These are phyloP conservation scores for Myxozyma melibiosi DNA, from an alignment of 805 yeast species.

Conservation along the genomic window DNA sequence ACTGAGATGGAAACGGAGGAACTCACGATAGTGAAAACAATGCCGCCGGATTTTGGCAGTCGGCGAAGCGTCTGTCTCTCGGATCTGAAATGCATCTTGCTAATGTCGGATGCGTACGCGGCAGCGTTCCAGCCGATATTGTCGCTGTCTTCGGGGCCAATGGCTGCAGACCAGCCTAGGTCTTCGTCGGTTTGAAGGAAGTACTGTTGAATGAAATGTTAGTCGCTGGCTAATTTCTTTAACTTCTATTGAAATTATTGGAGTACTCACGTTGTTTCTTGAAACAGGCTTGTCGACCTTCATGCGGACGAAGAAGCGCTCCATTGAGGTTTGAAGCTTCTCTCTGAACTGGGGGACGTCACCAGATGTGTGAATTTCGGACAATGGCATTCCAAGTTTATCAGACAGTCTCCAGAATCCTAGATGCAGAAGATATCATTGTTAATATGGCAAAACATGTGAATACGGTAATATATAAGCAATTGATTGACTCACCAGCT, in stretches of 20 bases:
- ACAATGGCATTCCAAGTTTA: slow-evolving; percentile 57
- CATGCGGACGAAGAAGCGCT: slow-evolving; percentile 60
- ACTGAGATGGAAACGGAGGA: background rate
- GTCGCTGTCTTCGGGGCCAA: slow-evolving; percentile 57
- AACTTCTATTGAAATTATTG: no score
- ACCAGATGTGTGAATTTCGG: slow-evolving; percentile 63
- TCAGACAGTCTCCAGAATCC: slow-evolving; percentile 66
- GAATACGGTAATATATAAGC: background rate
- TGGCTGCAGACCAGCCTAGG: slow-evolving; percentile 65
- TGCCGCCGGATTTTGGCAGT: slow-evolving; percentile 60
- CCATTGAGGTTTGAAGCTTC: slow-evolving; percentile 64
- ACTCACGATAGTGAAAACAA: slow-evolving; percentile 54
- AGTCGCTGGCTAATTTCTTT: background rate
- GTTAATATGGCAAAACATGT: background rate
- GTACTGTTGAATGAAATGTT: slow-evolving; percentile 47
- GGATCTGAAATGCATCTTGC: slow-evolving; percentile 57
- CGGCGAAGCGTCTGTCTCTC: slow-evolving; percentile 67
- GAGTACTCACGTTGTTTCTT: slow-evolving; percentile 47
- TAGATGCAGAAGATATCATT: no score
- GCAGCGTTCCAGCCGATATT: slow-evolving; percentile 67
- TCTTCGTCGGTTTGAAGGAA: slow-evolving; percentile 65
- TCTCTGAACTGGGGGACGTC: slow-evolving; percentile 67
- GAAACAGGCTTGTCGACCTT: slow-evolving; percentile 65
- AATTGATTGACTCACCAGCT: slow-evolving; percentile 48
- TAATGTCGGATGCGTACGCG: slow-evolving; percentile 49